Percentiles rank a stretch among this genome's conserved stretches.
Evolutionary conservation across 2,329 filamentous ascomycete genomes (phyloP).

Genomic region (Aspergillus unguis): DNA sequence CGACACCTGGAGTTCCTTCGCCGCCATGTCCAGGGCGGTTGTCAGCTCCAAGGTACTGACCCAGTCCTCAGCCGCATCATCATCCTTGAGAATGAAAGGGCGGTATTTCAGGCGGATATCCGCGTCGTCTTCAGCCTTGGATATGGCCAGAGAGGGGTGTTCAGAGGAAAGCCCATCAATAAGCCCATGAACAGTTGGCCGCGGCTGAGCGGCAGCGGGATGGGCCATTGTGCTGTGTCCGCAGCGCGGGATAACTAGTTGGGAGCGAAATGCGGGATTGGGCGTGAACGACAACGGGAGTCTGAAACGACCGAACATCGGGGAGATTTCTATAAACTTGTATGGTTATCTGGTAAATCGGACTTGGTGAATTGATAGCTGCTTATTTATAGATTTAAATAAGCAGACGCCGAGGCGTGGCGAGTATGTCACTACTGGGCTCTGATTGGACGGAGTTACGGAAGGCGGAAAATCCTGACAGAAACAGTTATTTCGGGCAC

Average conservation of each 20-base stretch:
- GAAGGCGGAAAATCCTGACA: not conserved
- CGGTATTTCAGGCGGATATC: constrained; percentile 51
- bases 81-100: constrained; percentile 51
- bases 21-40: constrained; percentile 51
- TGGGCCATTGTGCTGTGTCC: not conserved
- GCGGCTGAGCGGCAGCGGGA: not conserved
- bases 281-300: not conserved
- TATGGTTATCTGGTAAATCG: not conserved
- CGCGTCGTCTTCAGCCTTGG: constrained; percentile 46
- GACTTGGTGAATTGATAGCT: not conserved
- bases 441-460: not conserved
- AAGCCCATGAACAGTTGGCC: constrained; percentile 1
- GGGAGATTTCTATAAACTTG: not conserved
- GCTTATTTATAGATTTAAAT: not conserved
- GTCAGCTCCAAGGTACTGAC: constrained; percentile 54
- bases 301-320: constrained; percentile 1
- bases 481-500: not conserved
- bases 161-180: constrained; percentile 1
- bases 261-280: not conserved
- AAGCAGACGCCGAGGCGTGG: not conserved
- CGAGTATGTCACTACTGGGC: not conserved
- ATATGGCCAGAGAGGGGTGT: not conserved
- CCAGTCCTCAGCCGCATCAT: constrained; percentile 49
- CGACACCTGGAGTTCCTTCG: constrained; percentile 42
- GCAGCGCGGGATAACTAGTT: not conserved